phyloP scores from a whole-genome alignment of 176 grass and related monocot species.

The Oryza brachyantha region DNA sequence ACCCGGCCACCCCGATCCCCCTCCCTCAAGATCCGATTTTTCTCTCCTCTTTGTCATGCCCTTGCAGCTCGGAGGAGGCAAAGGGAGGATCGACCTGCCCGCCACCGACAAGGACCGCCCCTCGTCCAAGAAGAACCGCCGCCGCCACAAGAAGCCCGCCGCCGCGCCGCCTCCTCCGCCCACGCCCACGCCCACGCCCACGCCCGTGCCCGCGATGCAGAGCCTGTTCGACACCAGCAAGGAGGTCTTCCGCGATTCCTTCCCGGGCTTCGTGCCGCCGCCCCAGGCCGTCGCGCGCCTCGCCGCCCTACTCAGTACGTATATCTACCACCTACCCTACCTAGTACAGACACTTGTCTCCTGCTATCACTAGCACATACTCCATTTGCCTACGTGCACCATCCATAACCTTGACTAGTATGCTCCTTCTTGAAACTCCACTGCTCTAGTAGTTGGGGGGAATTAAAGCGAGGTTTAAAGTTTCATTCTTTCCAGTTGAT shows the following conservation, averaged over 20 bases:
- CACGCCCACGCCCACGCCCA: no score
- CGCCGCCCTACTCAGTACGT: slow-evolving; percentile 43
- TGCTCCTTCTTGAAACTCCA: no score
- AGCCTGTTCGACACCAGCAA: slow-evolving; percentile 64
- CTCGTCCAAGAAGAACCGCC: slow-evolving; percentile 31
- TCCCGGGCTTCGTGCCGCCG: slow-evolving; percentile 51
- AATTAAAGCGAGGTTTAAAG: not conserved
- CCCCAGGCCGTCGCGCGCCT: slow-evolving; percentile 55
- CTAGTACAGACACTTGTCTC: no score
- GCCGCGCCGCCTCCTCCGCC: not conserved
- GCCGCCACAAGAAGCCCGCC: slow-evolving; percentile 32
- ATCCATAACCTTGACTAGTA: no score
- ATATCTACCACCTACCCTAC: not conserved
- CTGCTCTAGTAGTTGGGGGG: no score
- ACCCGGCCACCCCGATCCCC: not conserved
- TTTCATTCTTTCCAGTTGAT: not conserved
- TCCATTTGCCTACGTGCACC: no score
- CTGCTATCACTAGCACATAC: not conserved
- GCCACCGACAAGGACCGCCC: not conserved
- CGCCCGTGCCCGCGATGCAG: slow-evolving; percentile 39
- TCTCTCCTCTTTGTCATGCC: slow-evolving; percentile 8
- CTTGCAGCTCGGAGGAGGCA: slow-evolving; percentile 18
- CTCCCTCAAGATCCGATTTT: slow-evolving; percentile 2
- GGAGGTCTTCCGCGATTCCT: slow-evolving; percentile 46
- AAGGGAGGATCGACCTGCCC: not conserved